phyloP scores from a whole-genome alignment of 495 filamentous ascomycete genomes.

The Neurospora hispaniola region DNA sequence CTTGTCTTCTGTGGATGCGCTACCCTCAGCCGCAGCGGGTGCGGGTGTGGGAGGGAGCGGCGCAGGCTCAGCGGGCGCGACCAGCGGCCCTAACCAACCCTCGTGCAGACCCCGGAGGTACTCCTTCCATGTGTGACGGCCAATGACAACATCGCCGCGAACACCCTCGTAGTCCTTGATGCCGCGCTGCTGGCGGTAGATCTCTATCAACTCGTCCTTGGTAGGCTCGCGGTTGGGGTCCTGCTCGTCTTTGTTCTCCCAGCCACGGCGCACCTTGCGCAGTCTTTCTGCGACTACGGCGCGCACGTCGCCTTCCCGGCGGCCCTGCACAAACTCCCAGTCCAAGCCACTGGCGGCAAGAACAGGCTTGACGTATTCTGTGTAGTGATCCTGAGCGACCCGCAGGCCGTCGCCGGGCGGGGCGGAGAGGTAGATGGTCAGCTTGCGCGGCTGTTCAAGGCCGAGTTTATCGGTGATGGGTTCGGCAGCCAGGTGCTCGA shows the following conservation, averaged over 20 bases:
- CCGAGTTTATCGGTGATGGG: conserved; percentile 47
- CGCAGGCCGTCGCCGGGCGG: conserved; percentile 80
- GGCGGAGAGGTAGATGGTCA: conserved; percentile 76
- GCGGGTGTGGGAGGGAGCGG: conserved; percentile 14
- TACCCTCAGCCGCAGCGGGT: conserved; percentile 21
- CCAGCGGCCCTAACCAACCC: conserved; percentile 84
- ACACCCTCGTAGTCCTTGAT: conserved; percentile 61
- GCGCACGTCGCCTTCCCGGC: conserved; percentile 78
- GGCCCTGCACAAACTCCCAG: conserved; percentile 88
- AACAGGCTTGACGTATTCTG: conserved; percentile 90
- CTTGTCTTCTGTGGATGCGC: conserved; percentile 15
- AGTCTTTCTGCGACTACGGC: conserved; percentile 73
- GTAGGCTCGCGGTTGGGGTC: conserved; percentile 30
- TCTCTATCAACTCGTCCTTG: conserved; percentile 46
- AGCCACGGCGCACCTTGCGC: conserved; percentile 53
- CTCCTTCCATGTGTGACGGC: conserved; percentile 94
- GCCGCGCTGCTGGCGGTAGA: conserved; percentile 47
- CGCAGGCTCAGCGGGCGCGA: conserved; percentile 24
- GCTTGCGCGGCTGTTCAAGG: conserved; percentile 61
- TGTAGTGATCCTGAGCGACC: conserved; percentile 80
- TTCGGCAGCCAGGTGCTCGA: conserved; percentile 78
- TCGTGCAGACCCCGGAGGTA: conserved; percentile 90
- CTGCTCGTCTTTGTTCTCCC: conserved; percentile 40
- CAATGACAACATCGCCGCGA: conserved; percentile 77
- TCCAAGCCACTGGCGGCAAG: conserved; percentile 83